These are phyloP conservation scores for Picea sitchensis DNA, from an alignment of 75 land plant genomes.

Conservation along the genomic window DNA sequence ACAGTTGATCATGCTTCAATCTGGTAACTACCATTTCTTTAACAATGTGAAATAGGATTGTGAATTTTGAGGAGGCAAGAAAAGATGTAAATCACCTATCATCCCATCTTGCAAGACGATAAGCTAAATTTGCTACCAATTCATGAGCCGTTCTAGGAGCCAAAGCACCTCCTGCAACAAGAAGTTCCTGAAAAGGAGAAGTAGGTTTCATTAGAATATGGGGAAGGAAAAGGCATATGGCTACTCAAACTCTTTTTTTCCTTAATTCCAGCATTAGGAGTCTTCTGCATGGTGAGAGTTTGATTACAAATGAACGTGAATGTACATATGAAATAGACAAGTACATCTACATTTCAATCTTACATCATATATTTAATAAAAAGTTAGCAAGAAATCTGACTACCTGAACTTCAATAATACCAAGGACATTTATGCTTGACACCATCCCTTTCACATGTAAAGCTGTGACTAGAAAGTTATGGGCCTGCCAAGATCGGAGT, in stretches of 20 bases:
- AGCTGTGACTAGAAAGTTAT: slow-evolving; percentile 70
- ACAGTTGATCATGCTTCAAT: background rate
- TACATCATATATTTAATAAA: background rate
- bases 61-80: background rate
- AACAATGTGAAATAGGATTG: background rate
- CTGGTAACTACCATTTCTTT: background rate
- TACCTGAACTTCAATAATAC: slow-evolving; percentile 94
- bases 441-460: slow-evolving; percentile 76
- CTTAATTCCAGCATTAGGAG: background rate
- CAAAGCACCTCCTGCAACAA: slow-evolving; percentile 68
- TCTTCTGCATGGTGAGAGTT: background rate
- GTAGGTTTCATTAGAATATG: background rate
- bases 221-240: background rate
- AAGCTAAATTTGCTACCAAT: slow-evolving; percentile 72
- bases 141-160: slow-evolving; percentile 76
- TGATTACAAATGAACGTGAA: background rate
- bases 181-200: slow-evolving; percentile 59
- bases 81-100: slow-evolving; percentile 52
- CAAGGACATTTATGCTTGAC: slow-evolving; percentile 64
- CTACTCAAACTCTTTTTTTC: background rate
- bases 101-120: slow-evolving; percentile 93
- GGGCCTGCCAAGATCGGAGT: slow-evolving; percentile 90
- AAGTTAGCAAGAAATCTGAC: background rate
- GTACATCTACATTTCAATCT: background rate
- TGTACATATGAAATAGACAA: background rate